Conservation (phyloP, 805 yeast genomes). For the Wickerhamomyces bovis region DNA sequence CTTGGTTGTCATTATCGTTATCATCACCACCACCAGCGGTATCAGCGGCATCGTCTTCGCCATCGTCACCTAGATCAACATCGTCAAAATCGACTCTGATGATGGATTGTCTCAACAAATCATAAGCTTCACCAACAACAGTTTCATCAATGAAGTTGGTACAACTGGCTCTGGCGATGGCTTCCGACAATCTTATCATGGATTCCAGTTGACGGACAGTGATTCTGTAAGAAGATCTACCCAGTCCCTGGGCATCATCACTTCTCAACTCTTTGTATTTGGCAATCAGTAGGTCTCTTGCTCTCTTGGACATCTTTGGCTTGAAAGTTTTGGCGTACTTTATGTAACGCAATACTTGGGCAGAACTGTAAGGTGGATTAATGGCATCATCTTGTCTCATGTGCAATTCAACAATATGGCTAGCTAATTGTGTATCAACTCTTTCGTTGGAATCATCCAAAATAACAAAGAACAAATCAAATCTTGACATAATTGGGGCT, state of each 20-base stretch:
- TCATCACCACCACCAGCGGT: slow-evolving; percentile 33
- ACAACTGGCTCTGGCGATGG: slow-evolving; percentile 95
- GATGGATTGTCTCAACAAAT: slow-evolving; percentile 81
- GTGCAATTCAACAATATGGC: slow-evolving; percentile 89
- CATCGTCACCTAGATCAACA: slow-evolving; percentile 73
- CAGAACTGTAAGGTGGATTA: slow-evolving; percentile 82
- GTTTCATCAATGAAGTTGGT: slow-evolving; percentile 57
- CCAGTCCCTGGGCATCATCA: slow-evolving; percentile 86
- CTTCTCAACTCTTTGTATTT: slow-evolving; percentile 80
- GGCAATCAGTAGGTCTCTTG: slow-evolving; percentile 69
- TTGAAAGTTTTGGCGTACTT: slow-evolving; percentile 89
- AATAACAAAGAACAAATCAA: slow-evolving; percentile 90
- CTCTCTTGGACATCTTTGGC: slow-evolving; percentile 78
- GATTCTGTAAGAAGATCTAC: slow-evolving; percentile 82
- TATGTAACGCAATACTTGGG: slow-evolving; percentile 82
- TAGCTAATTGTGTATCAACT: slow-evolving; percentile 83
- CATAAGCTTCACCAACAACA: slow-evolving; percentile 91
- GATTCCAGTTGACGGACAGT: slow-evolving; percentile 96
- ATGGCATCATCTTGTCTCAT: slow-evolving; percentile 89
- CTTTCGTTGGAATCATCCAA: slow-evolving; percentile 91
- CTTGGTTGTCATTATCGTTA: slow-evolving; percentile 5
- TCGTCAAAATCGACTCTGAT: slow-evolving; percentile 94
- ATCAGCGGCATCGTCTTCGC: slow-evolving; percentile 21
- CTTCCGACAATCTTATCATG: slow-evolving; percentile 88
- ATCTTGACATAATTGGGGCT: slow-evolving; percentile 98